Evolutionary conservation across 352 stramenopile genomes (phyloP), one percentile per base, ranked within the genome.

Genomic region (Pelagophyceae sp.): DNA sequence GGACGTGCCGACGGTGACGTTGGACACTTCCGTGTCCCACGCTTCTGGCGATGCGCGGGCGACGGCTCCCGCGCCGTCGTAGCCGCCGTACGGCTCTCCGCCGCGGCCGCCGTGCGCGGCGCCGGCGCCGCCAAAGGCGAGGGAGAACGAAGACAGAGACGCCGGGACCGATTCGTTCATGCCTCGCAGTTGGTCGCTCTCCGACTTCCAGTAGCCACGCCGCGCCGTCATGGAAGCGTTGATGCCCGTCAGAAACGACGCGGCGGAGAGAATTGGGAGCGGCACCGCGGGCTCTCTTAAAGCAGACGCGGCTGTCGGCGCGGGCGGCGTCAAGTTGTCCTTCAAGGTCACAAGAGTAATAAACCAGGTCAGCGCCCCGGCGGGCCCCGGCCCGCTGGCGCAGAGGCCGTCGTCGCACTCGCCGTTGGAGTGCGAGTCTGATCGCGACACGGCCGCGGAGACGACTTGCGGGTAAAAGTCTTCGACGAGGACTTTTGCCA

Each of bases 51-150:
- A 11, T 11, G 2, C 3, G 1, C 38, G 33, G 3, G 61, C 71
- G 0, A 32, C 0, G 77, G 15, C 37, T 11, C 25, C 72, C 17
- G 38, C 33, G 20, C 35, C 67, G 35, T n/a, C 33, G 67, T 17
- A 17, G 35, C 33, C 67, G 64, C 31, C 32, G 67, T 17, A 17
- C 35, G 25, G 11, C 35, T 31, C 33, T 0, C 67, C 79, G 38
- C 84, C 85, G 29, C 17, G 76, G 11, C 79, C 81, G 50, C 80
- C 83, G 77, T 84, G 82, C 33, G 79, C 79, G 31, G 72, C 84
- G 58, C 91, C 93, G 69, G 79, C 86, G 0, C 94, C 93, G 40
- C 92, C 93, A 80, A 94, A 95, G 29, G 92, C 86, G 19, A 97
- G 82, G 17, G 92, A 96, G 76, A 97, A 97, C 0, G 40, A 76